Conservation (phyloP, 345 rosid species). For the Corchorus olitorius region DNA sequence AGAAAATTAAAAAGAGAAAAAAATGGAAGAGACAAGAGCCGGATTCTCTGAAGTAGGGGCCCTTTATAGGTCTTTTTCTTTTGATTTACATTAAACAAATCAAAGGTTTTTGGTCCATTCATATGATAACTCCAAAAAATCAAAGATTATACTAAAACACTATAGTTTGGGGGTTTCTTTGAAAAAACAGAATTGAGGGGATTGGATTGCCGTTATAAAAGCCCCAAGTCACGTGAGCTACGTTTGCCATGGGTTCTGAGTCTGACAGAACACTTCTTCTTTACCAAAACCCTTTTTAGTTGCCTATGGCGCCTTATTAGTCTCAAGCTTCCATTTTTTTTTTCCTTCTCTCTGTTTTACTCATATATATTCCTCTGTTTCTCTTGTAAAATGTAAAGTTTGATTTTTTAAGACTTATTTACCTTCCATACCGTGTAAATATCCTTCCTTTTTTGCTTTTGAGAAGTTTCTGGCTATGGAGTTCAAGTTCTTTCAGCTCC, state of each 20-base stretch:
- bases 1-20: not conserved
- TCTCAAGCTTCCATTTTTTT: not conserved
- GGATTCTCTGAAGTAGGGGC: conserved; percentile 23
- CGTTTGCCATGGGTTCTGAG: conserved; percentile 7
- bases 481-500: conserved; percentile 22
- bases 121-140: not conserved
- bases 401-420: not conserved
- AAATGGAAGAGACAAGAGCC: conserved; percentile 20
- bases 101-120: not conserved
- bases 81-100: conserved; percentile 10
- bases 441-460: not conserved
- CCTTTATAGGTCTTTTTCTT: conserved; percentile 3
- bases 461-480: conserved; percentile 23
- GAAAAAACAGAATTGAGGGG: conserved; percentile 12
- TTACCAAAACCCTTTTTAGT: conserved; percentile 9
- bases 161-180: not conserved
- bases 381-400: not conserved
- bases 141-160: not conserved
- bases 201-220: conserved; percentile 38
- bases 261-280: conserved; percentile 20
- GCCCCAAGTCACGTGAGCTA: conserved; percentile 52
- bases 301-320: conserved; percentile 36
- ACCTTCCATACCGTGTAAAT: not conserved
- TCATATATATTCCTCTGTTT: not conserved
- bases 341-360: conserved; percentile 21